Conservation (phyloP, 768 basidiomycete genomes). For the Pisolithus orientalis region DNA sequence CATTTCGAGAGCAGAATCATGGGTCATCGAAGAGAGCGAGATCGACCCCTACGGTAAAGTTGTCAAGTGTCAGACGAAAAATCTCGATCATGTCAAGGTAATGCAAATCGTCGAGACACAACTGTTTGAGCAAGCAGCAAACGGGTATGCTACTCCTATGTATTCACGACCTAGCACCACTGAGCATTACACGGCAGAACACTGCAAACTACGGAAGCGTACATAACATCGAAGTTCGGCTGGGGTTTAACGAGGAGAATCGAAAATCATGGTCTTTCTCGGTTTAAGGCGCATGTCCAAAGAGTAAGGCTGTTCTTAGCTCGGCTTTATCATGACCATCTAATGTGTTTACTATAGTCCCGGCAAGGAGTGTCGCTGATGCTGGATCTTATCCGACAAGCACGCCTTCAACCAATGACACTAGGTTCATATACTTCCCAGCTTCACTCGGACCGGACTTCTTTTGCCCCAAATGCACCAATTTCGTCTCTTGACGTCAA, state of each 20-base stretch:
- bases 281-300: constrained; percentile 85
- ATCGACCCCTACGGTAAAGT: constrained; percentile 79
- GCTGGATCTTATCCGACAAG: constrained; percentile 70
- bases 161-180: background rate
- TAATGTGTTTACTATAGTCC: constrained; percentile 41
- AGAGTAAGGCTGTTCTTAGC: constrained; percentile 44
- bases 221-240: constrained; percentile 83
- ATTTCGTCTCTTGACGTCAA: constrained; percentile 8
- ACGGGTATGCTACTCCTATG: constrained; percentile 51
- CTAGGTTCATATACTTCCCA: constrained; percentile 32
- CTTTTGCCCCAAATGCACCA: constrained; percentile 17
- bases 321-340: constrained; percentile 2
- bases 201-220: constrained; percentile 78
- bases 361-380: constrained; percentile 85
- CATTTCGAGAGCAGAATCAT: constrained; percentile 79
- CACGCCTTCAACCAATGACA: constrained; percentile 52
- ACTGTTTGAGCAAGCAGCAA: constrained; percentile 56
- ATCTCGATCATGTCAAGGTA: constrained; percentile 90
- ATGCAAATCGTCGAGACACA: constrained; percentile 89
- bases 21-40: constrained; percentile 93
- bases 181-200: constrained; percentile 51
- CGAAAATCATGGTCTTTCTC: constrained; percentile 77
- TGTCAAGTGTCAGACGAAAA: constrained; percentile 75
- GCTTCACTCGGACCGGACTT: constrained; percentile 29
- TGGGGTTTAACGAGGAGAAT: constrained; percentile 86